Evolutionary conservation across 2,329 filamentous ascomycete genomes (phyloP).

Genomic region (Talaromyces sp.): DNA sequence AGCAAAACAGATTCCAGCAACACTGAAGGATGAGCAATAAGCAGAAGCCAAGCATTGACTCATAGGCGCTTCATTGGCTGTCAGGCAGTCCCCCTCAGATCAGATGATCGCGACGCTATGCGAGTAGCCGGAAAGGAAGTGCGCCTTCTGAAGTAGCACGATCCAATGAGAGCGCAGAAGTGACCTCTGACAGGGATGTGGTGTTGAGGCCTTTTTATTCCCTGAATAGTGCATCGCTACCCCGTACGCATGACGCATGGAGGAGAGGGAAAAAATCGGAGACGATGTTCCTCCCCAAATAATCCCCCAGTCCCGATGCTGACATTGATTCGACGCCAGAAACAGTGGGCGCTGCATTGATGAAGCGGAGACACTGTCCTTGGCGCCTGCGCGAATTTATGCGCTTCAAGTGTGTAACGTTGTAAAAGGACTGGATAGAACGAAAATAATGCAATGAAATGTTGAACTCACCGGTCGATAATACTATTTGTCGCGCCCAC

Average conservation of each 20-base stretch:
- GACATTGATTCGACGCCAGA: background rate
- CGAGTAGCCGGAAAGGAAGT: conserved; percentile 38
- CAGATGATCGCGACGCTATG: conserved; percentile 59
- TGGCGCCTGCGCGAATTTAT: conserved; percentile 7
- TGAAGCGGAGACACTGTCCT: background rate
- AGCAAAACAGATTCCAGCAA: background rate
- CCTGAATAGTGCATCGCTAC: background rate
- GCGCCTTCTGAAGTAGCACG: conserved; percentile 10
- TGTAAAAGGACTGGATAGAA: conserved; percentile 12
- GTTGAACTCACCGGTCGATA: conserved; percentile 77
- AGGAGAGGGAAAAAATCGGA: background rate
- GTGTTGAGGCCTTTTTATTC: background rate
- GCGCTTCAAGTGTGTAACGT: background rate
- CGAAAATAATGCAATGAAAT: conserved; percentile 19
- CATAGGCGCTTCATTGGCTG: conserved; percentile 12
- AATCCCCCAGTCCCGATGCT: background rate
- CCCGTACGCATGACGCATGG: conserved; percentile 1
- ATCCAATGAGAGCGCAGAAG: conserved; percentile 15
- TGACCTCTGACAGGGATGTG: background rate
- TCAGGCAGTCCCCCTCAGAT: conserved; percentile 38
- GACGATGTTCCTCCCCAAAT: conserved; percentile 1
- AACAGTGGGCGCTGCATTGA: background rate
- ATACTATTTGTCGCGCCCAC: conserved; percentile 70
- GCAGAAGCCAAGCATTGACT: conserved; percentile 3
- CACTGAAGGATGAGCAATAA: background rate